Base-by-base conservation (phyloP, 1,284 basidiomycete species). In the Ceratobasidium sp. region DNA sequence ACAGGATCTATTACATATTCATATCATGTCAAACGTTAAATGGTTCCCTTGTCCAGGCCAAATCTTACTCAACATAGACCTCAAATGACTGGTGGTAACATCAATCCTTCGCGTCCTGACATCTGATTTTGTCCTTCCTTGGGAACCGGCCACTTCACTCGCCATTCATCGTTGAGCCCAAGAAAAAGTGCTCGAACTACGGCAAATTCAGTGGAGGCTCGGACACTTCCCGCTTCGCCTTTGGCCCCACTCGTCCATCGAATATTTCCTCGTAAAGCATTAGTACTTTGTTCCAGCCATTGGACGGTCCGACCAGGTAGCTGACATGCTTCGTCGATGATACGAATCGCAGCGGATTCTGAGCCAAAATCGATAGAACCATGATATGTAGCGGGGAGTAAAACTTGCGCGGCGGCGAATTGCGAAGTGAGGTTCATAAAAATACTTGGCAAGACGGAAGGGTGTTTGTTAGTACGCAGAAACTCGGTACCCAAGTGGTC, bases 301-400 rank as follows among this genome's bases (percentile, higher is more conserved):
- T 13, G 28, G 5, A 71, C n/a, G 12, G 40, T 20, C 3, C 69
- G 55, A 12, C 55, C 69, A 4, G 13, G 39, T 7, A 60, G n/a
- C 4, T 46, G 5, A 6, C 33, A 42, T 20, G 69, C 55, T 3
- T 28, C 12, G 53, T 71, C 69, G 12, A 40, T 12, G 6, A 26
- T 44, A 18, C 28, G 33, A 10, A 71, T 46, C n/a, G 26, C 13
- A 18, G 69, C 56, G 13, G 40, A 42, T 28, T 23, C 3, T 7
- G 69, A 58, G 7, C 26, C 5, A 2, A 71, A n/a, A 18, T 71
- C 69, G 1, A 71, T 2, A 2, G 55, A 23, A 13, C 69, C 69
- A 15, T 44, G 26, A 26, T 44, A 71, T n/a, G 53, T 71, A 2
- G 40, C 69, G 12, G 69, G 69, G 44, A 71, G 7, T 1, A 71